Conservation (phyloP, 2,329 filamentous ascomycete species). For the Rhytidhysteron rufulum region DNA sequence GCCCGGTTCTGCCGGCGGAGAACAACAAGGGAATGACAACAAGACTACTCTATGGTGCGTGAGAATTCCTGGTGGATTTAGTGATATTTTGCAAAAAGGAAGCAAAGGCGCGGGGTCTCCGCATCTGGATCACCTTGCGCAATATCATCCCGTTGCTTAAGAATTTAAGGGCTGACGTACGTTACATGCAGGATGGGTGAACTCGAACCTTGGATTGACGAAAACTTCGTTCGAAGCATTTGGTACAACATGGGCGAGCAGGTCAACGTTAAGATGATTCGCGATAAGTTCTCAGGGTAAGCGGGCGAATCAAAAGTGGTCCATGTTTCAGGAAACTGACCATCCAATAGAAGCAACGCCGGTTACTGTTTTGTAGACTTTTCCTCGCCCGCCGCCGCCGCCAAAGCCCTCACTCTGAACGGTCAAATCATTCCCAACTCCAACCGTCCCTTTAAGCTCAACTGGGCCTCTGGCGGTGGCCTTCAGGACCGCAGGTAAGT, state of each 20-base stretch:
- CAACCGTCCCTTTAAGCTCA: constrained; percentile 93
- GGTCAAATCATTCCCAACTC: constrained; percentile 90
- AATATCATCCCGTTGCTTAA: background rate
- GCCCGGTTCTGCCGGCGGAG: constrained; percentile 34
- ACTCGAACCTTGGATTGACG: constrained; percentile 98
- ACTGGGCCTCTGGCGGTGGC: constrained; percentile 97
- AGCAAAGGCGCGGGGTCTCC: no score
- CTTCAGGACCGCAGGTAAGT: constrained; percentile 84
- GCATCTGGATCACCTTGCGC: constrained; percentile 2
- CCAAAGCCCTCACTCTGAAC: constrained; percentile 86
- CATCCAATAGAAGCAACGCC: constrained; percentile 77
- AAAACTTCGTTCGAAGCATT: constrained; percentile 95
- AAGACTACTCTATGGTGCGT: constrained; percentile 54
- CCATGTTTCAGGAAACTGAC: constrained; percentile 22
- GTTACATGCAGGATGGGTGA: constrained; percentile 98
- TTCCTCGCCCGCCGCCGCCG: constrained; percentile 72
- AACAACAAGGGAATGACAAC: constrained; percentile 37
- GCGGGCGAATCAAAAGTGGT: constrained; percentile 12
- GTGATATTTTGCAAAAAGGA: no score
- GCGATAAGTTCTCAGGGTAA: constrained; percentile 97
- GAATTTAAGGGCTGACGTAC: no score
- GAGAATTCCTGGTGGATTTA: no score
- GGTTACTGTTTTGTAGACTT: constrained; percentile 99
- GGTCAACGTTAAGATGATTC: constrained; percentile 99
- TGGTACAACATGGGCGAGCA: constrained; percentile 91